Evolutionary conservation across 2,329 filamentous ascomycete genomes (phyloP), one percentile per base, ranked within the genome.

Genomic region (Venturia aucupariae): DNA sequence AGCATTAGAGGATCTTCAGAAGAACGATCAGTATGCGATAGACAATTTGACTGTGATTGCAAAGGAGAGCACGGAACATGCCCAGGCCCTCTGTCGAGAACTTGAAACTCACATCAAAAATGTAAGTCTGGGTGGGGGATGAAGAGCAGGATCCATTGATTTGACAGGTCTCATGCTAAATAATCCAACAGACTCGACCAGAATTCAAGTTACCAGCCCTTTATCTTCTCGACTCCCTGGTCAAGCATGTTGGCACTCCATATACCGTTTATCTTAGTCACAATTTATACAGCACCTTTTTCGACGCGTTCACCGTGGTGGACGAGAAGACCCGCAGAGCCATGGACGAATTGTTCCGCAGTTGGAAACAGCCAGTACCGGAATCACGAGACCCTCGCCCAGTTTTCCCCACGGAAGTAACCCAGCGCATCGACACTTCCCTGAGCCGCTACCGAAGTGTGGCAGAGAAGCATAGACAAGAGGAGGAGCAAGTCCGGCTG

Each of bases 241-340:
- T 96, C 73, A 99, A 99, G 78, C 97, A 99, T 80, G 92, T 99
- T 67, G 94, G 94, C 67, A 97, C 93, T 0, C 94, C 94, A 8
- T 99, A 99, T 76, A 97, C 93, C 0, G 82, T 97, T 15, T 97
- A 96, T 75, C 89, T 99, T 68, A 91, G 92, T 62, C 88, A 90
- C 48, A 93, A 93, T 72, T 84, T 99, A 46, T 97, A 93, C 77
- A 85, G 88, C 70, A 97, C 91, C 4, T 99, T 96, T 74, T 97
- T 97, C 92, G 90, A 95, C 71, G 90, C 94, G 44, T 99, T 97
- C 74, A 90, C 89, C 3, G 84, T 95, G 66, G 92, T 97, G 67
- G 92, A 96, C 71, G 84, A 84, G 67, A 82, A 83, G 66, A 92
- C 92, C 27, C 86, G 94, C 68, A 88, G 88, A 69, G 95, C 95